Conservation (phyloP, 2,329 filamentous ascomycete species). For the Parasarocladium wereldwijsianum region DNA sequence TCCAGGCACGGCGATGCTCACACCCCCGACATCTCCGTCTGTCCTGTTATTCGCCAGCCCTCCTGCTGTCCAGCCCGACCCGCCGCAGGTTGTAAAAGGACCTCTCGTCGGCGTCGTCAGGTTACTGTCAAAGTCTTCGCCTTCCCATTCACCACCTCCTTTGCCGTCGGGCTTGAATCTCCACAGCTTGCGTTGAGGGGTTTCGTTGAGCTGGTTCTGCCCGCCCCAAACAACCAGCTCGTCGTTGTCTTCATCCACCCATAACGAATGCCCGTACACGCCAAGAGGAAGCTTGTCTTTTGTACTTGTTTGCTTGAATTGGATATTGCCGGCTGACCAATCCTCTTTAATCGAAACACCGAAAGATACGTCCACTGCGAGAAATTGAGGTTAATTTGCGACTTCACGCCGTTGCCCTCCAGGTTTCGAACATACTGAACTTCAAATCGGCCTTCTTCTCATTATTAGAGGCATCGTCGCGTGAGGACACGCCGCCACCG, state of each 20-base stretch:
- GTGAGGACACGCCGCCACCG: background rate
- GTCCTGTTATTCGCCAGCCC: background rate
- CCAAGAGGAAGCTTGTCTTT: background rate
- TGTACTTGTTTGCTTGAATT: background rate
- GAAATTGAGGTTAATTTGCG: background rate
- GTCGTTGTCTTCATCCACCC: background rate
- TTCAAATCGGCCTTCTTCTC: no score
- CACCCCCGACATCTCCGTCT: background rate
- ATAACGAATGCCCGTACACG: constrained; percentile 1
- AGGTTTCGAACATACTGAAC: background rate
- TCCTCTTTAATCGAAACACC: no score
- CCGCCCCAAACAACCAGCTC: constrained; percentile 2
- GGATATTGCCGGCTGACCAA: background rate
- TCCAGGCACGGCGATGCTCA: background rate
- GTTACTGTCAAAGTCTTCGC: background rate
- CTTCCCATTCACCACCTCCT: background rate
- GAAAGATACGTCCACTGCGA: background rate
- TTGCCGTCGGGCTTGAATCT: background rate
- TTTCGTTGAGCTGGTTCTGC: no score
- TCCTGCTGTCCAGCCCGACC: background rate
- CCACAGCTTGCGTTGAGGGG: constrained; percentile 3
- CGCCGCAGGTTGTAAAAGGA: background rate
- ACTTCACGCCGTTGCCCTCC: background rate
- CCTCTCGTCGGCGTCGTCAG: background rate
- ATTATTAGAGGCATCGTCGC: background rate